Evolutionary conservation across 371 early-diverging fungal genomes (phyloP), one percentile per base, ranked within the genome.

Genomic region (Mucor piriformis): DNA sequence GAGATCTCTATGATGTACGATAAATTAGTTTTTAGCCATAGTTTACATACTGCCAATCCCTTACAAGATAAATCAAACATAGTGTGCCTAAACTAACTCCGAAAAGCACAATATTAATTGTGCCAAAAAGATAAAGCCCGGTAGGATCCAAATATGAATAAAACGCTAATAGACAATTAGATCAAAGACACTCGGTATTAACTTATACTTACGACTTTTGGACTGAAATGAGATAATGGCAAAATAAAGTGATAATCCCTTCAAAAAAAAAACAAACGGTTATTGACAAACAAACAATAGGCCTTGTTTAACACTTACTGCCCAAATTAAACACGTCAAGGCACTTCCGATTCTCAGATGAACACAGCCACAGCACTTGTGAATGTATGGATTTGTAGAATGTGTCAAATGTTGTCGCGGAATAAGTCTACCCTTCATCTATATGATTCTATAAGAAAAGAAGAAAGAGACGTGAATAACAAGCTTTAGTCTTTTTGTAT

Each of bases 291-390:
- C 15, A 29, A n/a, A 10, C 23, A 42, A 18, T 7, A 18, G 8
- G n/a, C 8, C 4, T 16, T 13, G 50, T 23, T 10, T 44, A 13
- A 27, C 12, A 29, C 57, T 51, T 72, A 80, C 80, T 35, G 67
- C 67, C 78, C 78, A 78, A 23, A 78, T 61, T 24, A 73, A 38
- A 49, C 78, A 76, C 25, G 73, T 54, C 2, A 76, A 20, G 12
- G 64, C 44, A 20, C 62, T 54, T 35, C 81, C 81, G 8, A 67
- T 64, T 47, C 81, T 58, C 32, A 81, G 57, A 66, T 81, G 78
- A 33, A 81, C 73, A 55, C 81, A 81, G 5, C 76, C 76, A 49
- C 76, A 81, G 27, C 69, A 81, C 57, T 78, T 78, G 42, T 68
- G 68, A 3, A 78, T 52, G 34, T 67, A 70, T 2, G 65, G 70